Evolutionary conservation across 164 flowering plant species (phyloP), one percentile per base, ranked within the genome.

Genomic region (Euptelea pleiosperma): DNA sequence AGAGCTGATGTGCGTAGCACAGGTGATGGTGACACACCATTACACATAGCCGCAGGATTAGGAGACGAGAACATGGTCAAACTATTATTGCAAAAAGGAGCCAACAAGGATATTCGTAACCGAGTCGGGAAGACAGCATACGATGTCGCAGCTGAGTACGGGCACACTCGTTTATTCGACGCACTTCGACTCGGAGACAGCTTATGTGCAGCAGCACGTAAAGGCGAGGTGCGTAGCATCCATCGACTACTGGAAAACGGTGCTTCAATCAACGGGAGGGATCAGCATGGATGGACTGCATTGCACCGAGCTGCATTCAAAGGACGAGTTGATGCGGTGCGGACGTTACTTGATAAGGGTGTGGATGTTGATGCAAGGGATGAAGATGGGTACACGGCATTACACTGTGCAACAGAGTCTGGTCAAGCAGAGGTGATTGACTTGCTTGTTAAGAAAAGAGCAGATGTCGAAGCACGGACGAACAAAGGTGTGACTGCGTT

Each of bases 241-340:
- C 76, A 70, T 2, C 62, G 65, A 46, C 70, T 84, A 2, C 57
- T 86, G 0, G 86, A 84, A 47, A 72, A 42, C 8, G 94, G 94
- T 0, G 90, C 87, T 0, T 69, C 65, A 1, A 73, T 84, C 26
- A 80, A 80, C 26, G 89, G 94, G 2, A 73, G 72, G 4, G 94
- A 86, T 55, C 89, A 82, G 33, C 72, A 82, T 29, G 90, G 94
- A 0, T 84, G 89, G 94, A 84, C 85, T 0, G 86, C 83, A 0
- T 55, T 86, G 19, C 94, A 86, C 51, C 67, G 94, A 8, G 87
- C 88, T 0, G 58, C 79, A 0, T 86, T 84, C 64, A 86, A 86
- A 35, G 94, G 94, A 1, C 58, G 58, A 8, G 15, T 62, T 0
- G 94, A 86, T 0, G 75, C 66, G 0, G 86, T 67, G 0, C 53